Percentiles rank a stretch among this genome's conserved stretches.
Conservation (phyloP, 371 early-diverging fungal species). For the Capillidium heterosporum region DNA sequence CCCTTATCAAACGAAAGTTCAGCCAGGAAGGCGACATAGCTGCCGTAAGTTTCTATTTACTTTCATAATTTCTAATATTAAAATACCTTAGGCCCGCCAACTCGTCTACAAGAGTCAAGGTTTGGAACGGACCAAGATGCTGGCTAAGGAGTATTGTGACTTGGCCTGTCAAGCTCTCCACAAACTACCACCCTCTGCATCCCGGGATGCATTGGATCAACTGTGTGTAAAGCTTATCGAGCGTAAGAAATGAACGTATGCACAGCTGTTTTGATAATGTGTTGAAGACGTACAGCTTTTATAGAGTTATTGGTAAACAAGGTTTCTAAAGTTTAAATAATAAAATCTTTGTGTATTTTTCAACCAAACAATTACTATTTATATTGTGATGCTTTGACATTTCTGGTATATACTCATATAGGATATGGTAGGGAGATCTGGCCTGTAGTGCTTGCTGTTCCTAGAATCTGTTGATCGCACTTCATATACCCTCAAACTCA, state of each 20-base stretch:
- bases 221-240: slow-evolving; percentile 29
- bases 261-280: too few species aligned
- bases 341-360: too few species aligned
- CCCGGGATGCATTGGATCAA: slow-evolving; percentile 43
- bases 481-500: too few species aligned
- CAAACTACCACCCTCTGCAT: slow-evolving; percentile 42
- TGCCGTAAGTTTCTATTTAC: slow-evolving; percentile 15
- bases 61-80: neutral
- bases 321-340: too few species aligned
- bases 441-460: too few species aligned
- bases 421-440: too few species aligned
- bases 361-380: too few species aligned
- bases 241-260: slow-evolving; percentile 13
- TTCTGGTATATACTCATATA: too few species aligned
- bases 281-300: neutral
- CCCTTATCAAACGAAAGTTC: slow-evolving; percentile 75
- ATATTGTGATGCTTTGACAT: too few species aligned
- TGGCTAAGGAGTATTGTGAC: slow-evolving; percentile 35
- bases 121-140: slow-evolving; percentile 31
- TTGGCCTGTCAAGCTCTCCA: slow-evolving; percentile 32
- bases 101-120: slow-evolving; percentile 51
- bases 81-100: slow-evolving; percentile 27
- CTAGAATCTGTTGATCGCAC: too few species aligned
- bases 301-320: too few species aligned
- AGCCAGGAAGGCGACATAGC: slow-evolving; percentile 36